Base-by-base conservation (phyloP, 108 stramenopile genomes). In the Stephanodiscus minutulus region DNA sequence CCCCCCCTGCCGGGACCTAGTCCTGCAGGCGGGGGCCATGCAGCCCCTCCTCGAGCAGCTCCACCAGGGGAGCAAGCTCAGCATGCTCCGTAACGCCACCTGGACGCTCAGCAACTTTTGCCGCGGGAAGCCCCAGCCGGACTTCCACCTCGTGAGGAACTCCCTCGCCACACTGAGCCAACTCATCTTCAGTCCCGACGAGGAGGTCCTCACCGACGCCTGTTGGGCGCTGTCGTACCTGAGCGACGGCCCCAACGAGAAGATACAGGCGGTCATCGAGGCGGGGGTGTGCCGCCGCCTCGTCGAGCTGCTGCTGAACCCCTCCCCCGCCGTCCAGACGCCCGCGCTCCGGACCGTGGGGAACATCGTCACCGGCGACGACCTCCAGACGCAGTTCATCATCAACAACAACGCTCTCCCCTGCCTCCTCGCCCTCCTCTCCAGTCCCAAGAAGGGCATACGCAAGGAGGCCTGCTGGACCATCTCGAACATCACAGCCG, bases 401-500 rank as follows among this genome's bases (percentile, higher is more conserved):
- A 96, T 99, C 79, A 96, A 96, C 83, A 88, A 93, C 77, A 92
- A 94, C 68, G 96, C 97, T 29, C 83, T 99, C 27, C 91, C 96
- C 7, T 96, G 93, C 74, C 77, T 99, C 47, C 85, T 98, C 68
- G 92, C 93, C 24, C 92, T 98, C 66, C 87, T 98, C 12, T 82
- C 80, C 53, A 84, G 81, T 68, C 93, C 93, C n/a, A 98, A 97
- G 90, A 98, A 97, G 84, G 95, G 96, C 22, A 98, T 99, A 70
- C 86, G 97, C 20, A 99, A 98, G 83, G 99, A 99, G 83, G 97
- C 98, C 3, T 97, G 96, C 84, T 99, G 99, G 99, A 97, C 99
- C 20, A 97, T 99, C 74, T 95, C 93, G 70, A 99, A 99, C 83
- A 98, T 98, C 79, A 98, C 97, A 12, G 99, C 99, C 1, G 98